Evolutionary conservation across 305 asterid species (phyloP).

Genomic region (Solanum hybrid): DNA sequence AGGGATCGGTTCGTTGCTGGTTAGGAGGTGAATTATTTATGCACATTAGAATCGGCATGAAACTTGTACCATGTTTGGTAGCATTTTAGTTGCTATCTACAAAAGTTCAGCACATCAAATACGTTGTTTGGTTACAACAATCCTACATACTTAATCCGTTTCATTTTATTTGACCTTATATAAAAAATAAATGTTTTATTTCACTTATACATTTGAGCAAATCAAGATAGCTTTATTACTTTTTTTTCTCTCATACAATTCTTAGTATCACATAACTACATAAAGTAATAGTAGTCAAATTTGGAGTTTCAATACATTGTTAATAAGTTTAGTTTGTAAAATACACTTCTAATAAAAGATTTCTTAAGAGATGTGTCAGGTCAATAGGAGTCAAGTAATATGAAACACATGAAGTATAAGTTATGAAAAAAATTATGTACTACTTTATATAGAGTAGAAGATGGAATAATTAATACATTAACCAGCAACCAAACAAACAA

Average conservation of each 20-base stretch:
- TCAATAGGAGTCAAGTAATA: too few relatives aligned
- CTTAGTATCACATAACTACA: too few relatives aligned
- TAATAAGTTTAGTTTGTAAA: too few relatives aligned
- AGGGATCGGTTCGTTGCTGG: neutral
- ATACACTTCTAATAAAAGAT: too few relatives aligned
- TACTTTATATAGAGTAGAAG: neutral
- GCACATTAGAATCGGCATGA: neutral
- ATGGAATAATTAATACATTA: neutral
- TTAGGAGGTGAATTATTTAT: neutral
- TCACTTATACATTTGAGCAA: neutral
- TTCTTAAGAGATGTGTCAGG: neutral
- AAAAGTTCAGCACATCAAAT: too few relatives aligned
- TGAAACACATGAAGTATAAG: neutral
- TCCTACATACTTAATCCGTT: neutral
- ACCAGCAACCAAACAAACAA: neutral
- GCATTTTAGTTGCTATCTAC: neutral
- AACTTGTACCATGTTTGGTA: neutral
- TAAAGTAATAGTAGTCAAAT: neutral
- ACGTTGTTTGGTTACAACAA: neutral
- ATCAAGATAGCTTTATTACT: neutral
- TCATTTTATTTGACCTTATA: too few relatives aligned
- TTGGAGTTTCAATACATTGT: neutral
- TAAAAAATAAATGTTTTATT: too few relatives aligned
- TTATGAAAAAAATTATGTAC: too few relatives aligned
- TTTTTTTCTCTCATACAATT: neutral